Conservation (phyloP, 2,329 filamentous ascomycete species). For the Magnaporthiopsis incrustans region DNA sequence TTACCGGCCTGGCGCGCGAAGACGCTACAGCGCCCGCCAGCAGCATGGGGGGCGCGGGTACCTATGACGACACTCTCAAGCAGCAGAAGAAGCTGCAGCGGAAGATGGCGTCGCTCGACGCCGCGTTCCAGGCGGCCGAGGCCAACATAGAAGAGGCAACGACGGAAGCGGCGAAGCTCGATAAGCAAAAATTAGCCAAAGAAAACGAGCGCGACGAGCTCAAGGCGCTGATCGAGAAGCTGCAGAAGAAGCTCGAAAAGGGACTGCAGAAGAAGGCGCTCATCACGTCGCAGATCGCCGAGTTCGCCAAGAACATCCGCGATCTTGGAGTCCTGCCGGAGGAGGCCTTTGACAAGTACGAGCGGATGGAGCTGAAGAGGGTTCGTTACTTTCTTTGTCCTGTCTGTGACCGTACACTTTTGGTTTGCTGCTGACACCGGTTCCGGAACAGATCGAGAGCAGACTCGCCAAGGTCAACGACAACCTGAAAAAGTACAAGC, state of each 20-base stretch:
- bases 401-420: not conserved
- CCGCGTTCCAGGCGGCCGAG: slow-evolving; percentile 68
- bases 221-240: slow-evolving; percentile 68
- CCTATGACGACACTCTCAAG: slow-evolving; percentile 68
- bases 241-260: slow-evolving; percentile 87
- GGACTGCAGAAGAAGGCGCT: slow-evolving; percentile 81
- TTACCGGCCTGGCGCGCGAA: slow-evolving; percentile 70
- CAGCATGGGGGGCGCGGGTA: slow-evolving; percentile 42
- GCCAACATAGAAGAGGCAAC: slow-evolving; percentile 51
- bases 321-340: slow-evolving; percentile 90
- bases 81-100: slow-evolving; percentile 74
- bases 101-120: slow-evolving; percentile 56
- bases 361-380: slow-evolving; percentile 69
- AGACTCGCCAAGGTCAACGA: slow-evolving; percentile 88
- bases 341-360: slow-evolving; percentile 87
- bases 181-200: slow-evolving; percentile 50
- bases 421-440: not conserved
- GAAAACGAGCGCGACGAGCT: slow-evolving; percentile 69
- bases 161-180: slow-evolving; percentile 46
- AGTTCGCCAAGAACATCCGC: slow-evolving; percentile 81
- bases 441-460: slow-evolving; percentile 40
- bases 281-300: slow-evolving; percentile 66
- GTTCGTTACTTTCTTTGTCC: slow-evolving; percentile 37
- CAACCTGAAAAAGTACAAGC: slow-evolving; percentile 88
- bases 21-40: slow-evolving; percentile 30